Conservation (phyloP, 2,329 filamentous ascomycete genomes). For the Xylariaceae sp. region DNA sequence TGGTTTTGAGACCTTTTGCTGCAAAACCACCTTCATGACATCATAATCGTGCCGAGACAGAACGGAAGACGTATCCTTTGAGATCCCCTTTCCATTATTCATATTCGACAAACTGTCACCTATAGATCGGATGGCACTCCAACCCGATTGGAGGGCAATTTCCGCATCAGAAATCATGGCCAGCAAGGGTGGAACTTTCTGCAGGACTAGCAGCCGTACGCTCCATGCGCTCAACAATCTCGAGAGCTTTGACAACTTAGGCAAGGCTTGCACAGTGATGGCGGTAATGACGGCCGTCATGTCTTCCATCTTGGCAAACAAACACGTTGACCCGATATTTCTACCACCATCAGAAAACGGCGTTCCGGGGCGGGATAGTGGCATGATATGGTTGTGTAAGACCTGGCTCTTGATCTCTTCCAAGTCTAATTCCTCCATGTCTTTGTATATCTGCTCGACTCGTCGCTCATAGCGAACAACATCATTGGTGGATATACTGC, state of each 20-base stretch:
- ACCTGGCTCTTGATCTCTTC: constrained; percentile 90
- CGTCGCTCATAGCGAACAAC: constrained; percentile 67
- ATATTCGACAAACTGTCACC: constrained; percentile 10
- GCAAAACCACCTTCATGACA: constrained; percentile 60
- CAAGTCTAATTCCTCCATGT: constrained; percentile 66
- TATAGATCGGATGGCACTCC: constrained; percentile 51
- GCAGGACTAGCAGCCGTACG: constrained; percentile 69
- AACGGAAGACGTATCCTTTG: constrained; percentile 15
- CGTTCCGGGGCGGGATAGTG: constrained; percentile 48
- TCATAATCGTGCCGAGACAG: constrained; percentile 45
- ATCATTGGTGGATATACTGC: constrained; percentile 62
- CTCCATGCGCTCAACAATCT: constrained; percentile 75
- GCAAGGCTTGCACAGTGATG: constrained; percentile 84
- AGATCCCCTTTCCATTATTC: constrained; percentile 2
- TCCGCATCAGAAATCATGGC: constrained; percentile 62
- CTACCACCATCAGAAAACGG: constrained; percentile 43
- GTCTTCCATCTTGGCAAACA: constrained; percentile 75
- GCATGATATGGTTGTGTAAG: constrained; percentile 71
- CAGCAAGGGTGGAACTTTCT: constrained; percentile 67
- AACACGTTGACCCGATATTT: constrained; percentile 35
- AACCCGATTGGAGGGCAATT: constrained; percentile 60
- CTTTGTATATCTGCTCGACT: constrained; percentile 67
- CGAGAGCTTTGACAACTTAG: constrained; percentile 70
- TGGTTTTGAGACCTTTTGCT: constrained; percentile 63
- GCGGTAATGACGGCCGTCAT: constrained; percentile 86